A percentile compares a stretch with the other conserved stretches of the same genome.
Conservation (phyloP, 495 filamentous ascomycete genomes). For the Usnea hakonensis region DNA sequence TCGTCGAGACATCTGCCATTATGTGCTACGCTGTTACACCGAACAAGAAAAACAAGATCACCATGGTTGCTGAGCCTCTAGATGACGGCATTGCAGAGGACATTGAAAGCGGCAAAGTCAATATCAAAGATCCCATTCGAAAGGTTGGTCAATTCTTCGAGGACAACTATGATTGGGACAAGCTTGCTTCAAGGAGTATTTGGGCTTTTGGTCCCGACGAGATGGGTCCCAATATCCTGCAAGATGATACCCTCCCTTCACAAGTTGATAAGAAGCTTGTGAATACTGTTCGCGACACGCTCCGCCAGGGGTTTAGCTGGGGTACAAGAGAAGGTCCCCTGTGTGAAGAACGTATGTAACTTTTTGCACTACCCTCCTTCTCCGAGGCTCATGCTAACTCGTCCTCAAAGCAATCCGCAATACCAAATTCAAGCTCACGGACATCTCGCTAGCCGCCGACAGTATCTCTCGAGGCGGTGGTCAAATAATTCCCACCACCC, state of each 20-base stretch:
- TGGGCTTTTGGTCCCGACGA: slow-evolving; percentile 99
- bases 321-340: slow-evolving; percentile 89
- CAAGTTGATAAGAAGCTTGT: slow-evolving; percentile 86
- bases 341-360: slow-evolving; percentile 89
- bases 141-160: slow-evolving; percentile 96
- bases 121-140: slow-evolving; percentile 85
- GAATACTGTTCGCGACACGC: slow-evolving; percentile 78
- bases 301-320: slow-evolving; percentile 94
- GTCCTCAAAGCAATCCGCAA: slow-evolving; percentile 72
- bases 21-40: slow-evolving; percentile 97
- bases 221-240: slow-evolving; percentile 88
- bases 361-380: slow-evolving; percentile 15
- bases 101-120: slow-evolving; percentile 84
- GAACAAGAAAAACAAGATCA: slow-evolving; percentile 99
- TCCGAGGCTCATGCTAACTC: not conserved
- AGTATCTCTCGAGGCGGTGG: slow-evolving; percentile 91
- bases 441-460: slow-evolving; percentile 76
- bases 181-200: slow-evolving; percentile 86
- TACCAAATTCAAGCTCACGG: slow-evolving; percentile 89
- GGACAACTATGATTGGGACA: slow-evolving; percentile 94
- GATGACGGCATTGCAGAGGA: slow-evolving; percentile 93
- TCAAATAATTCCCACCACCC: slow-evolving; percentile 92
- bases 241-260: slow-evolving; percentile 89
- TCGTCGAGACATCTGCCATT: slow-evolving; percentile 93
- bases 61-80: slow-evolving; percentile 92